phyloP scores from a whole-genome alignment of 2,329 filamentous ascomycete species.

The Neurospora sp. region DNA sequence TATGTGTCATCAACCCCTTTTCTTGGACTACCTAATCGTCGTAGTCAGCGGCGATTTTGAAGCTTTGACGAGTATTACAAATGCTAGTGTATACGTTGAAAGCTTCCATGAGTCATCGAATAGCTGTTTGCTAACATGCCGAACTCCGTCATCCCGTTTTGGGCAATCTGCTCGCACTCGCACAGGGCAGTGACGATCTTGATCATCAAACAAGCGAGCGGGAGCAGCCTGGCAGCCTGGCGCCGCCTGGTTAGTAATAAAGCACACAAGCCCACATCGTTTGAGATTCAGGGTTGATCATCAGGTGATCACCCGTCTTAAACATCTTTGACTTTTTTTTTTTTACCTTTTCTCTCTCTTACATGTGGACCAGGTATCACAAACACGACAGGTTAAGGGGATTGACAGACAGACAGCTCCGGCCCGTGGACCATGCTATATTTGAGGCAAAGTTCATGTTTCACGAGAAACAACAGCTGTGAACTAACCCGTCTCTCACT shows the following conservation, averaged over 20 bases:
- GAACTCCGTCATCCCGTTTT: neutral
- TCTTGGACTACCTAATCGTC: neutral
- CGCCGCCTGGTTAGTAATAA: neutral
- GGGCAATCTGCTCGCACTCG: neutral
- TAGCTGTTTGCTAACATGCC: neutral
- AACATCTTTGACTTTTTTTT: neutral
- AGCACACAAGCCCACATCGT: neutral
- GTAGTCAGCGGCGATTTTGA: too few species aligned
- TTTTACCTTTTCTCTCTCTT: too few species aligned
- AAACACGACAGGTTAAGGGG: neutral
- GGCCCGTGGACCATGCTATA: neutral
- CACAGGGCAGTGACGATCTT: neutral
- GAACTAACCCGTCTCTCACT: neutral
- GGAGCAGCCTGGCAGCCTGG: neutral
- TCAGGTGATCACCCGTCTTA: neutral
- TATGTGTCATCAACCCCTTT: neutral
- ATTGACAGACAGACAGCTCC: neutral
- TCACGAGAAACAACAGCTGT: neutral
- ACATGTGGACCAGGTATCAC: neutral
- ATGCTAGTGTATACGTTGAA: neutral
- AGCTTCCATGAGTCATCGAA: neutral
- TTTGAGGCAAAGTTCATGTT: neutral
- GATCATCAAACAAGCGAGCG: neutral
- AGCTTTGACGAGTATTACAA: neutral
- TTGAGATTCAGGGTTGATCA: neutral